Conservation (phyloP, 176 grass and related monocot genomes). For the Bromus sterilis region DNA sequence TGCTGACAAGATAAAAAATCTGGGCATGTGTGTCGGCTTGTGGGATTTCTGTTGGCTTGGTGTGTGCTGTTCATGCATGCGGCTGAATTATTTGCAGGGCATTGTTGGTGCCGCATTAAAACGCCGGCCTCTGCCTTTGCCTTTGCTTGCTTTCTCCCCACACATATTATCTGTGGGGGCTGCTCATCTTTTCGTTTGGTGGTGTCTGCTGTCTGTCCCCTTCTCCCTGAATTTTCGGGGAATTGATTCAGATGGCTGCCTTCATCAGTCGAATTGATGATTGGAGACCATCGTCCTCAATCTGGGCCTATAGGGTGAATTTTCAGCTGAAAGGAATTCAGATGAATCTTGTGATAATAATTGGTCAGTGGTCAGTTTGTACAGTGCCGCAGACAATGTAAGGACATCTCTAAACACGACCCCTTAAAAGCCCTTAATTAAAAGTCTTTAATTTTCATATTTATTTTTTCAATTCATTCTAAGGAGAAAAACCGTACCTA, state of each 20-base stretch:
- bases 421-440: not conserved
- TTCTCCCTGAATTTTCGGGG: not conserved
- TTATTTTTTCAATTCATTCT: too few relatives aligned
- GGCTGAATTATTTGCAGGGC: slow-evolving; percentile 8
- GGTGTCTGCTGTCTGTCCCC: not conserved
- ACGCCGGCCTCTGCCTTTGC: not conserved
- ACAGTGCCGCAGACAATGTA: too few relatives aligned
- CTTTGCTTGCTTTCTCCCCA: not conserved
- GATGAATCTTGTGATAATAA: not conserved
- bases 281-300: not conserved
- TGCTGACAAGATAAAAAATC: not conserved
- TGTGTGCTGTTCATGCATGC: not conserved
- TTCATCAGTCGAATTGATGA: not conserved
- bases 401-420: too few relatives aligned
- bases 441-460: not conserved
- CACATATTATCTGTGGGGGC: not conserved
- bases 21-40: not conserved
- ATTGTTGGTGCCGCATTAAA: slow-evolving; percentile 18
- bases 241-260: not conserved
- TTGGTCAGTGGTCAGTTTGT: not conserved
- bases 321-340: not conserved
- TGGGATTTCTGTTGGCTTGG: slow-evolving; percentile 28
- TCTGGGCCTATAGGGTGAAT: not conserved
- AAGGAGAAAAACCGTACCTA: too few relatives aligned
- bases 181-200: not conserved